Evolutionary conservation across 441 rosid genomes (phyloP).

Genomic region (Adansonia grandidieri): DNA sequence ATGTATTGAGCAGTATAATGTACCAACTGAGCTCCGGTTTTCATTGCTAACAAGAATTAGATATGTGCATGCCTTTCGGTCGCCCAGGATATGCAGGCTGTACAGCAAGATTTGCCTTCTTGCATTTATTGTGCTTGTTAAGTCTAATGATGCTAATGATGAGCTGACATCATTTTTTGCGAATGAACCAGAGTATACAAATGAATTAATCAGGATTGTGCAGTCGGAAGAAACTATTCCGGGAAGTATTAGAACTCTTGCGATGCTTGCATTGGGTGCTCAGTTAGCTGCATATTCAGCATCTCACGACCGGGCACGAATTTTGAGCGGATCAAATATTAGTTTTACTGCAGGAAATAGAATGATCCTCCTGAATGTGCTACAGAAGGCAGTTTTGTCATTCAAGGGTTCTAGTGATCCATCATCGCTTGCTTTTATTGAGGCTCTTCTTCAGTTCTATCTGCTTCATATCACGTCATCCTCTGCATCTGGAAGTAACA

Average conservation of each 20-base stretch:
- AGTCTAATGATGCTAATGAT: constrained; percentile 94
- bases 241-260: constrained; percentile 87
- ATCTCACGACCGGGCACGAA: constrained; percentile 93
- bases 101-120: constrained; percentile 96
- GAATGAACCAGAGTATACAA: constrained; percentile 99
- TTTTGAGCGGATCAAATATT: constrained; percentile 89
- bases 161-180: constrained; percentile 91
- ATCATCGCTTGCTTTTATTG: constrained; percentile 88
- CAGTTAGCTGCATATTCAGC: constrained; percentile 96
- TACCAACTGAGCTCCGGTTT: constrained; percentile 81
- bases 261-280: constrained; percentile 96
- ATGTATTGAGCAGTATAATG: constrained; percentile 78
- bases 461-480: constrained; percentile 95
- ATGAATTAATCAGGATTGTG: constrained; percentile 92
- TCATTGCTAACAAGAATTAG: constrained; percentile 89
- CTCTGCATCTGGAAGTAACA: constrained; percentile 84
- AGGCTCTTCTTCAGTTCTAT: constrained; percentile 97
- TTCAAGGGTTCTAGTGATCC: constrained; percentile 82
- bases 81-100: constrained; percentile 84
- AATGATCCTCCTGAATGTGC: constrained; percentile 93
- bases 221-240: constrained; percentile 89
- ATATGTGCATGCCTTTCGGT: constrained; percentile 93
- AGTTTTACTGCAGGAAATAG: constrained; percentile 95
- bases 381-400: constrained; percentile 90
- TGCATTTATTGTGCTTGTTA: constrained; percentile 95